Base-by-base conservation (phyloP, 768 basidiomycete genomes). In the Tulasnella sp. region DNA sequence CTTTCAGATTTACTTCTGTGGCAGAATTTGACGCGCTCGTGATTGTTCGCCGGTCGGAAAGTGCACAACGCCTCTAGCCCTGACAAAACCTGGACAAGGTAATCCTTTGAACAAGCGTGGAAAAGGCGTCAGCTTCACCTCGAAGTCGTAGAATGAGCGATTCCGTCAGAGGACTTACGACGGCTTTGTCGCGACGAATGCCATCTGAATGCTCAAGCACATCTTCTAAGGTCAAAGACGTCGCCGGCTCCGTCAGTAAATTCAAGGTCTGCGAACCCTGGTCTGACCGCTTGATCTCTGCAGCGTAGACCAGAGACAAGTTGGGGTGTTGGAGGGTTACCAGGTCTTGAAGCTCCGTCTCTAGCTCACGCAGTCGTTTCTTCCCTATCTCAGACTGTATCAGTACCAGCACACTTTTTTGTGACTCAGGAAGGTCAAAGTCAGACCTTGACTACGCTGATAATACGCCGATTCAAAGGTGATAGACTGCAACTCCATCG, bases 191-290 rank as follows among this genome's bases (percentile, higher is more conserved):
- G 67, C 87, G 81, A 49, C 81, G 78, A n/a, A 92, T 70, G n/a
- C 73, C 76, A 30, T 85, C 82, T 53, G 80, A 83, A 64, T 88
- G 84, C 62, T 84, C 80, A n/a, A 92, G 71, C 4, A 92, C 78
- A 60, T 89, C 85, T 44, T 80, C 74, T 27, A 92, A 68, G 0
- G 80, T 83, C 59, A 86, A 70, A 0, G 80, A 69, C 0, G 87
- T 85, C 0, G 76, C 73, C 66, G 85, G 79, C 65, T 92, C 89
- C n/a, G 76, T 80, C 22, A 92, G 74, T 4, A 92, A 76, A 29
- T 78, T 71, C 59, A 92, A 67, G 53, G 78, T 78, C 2, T 84
- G 77, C 1, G 76, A 69, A 0, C 71, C 73, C 42, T 71, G 74
- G 0, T 77, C 68, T 55, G 78, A 74, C 4, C 81, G 79, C 22